Conservation (phyloP, 2,329 filamentous ascomycete genomes). For the Fusarium secorum region DNA sequence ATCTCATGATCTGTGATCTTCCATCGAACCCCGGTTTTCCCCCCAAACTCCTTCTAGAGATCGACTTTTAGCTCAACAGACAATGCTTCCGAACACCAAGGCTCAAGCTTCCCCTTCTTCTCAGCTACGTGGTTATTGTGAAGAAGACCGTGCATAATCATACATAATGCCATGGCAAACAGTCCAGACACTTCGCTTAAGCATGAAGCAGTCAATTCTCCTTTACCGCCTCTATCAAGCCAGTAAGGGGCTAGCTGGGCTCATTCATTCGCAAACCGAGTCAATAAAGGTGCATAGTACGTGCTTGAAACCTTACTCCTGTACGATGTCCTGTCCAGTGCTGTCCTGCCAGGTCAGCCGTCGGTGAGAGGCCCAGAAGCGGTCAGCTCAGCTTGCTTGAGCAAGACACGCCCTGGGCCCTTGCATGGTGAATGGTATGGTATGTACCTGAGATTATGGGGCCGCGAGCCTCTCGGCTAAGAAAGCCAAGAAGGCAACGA, state of each 20-base stretch:
- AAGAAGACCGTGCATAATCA: constrained; percentile 1
- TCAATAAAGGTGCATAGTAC: not conserved
- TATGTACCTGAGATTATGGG: constrained; percentile 35
- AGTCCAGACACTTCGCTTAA: constrained; percentile 18
- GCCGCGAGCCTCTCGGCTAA: constrained; percentile 1
- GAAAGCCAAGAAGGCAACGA: constrained; percentile 22
- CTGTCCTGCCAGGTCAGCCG: constrained; percentile 17
- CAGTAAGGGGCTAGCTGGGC: constrained; percentile 5
- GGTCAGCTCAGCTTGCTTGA: constrained; percentile 31
- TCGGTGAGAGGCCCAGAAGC: constrained; percentile 29
- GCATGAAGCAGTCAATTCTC: constrained; percentile 3
- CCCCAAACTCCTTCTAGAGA: constrained; percentile 9
- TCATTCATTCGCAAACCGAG: not conserved
- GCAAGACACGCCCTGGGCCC: constrained; percentile 27
- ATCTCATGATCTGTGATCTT: constrained; percentile 41
- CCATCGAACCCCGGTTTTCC: constrained; percentile 19
- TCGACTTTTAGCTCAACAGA: constrained; percentile 26
- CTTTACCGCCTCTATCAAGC: constrained; percentile 27
- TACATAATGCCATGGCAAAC: not conserved
- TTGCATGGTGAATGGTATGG: constrained; percentile 31
- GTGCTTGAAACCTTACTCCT: not conserved
- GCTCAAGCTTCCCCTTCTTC: not conserved
- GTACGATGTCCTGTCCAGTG: not conserved
- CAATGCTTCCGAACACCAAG: constrained; percentile 18
- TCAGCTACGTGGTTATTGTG: not conserved